Conservation (phyloP, 495 filamentous ascomycete species). For the Neurospora tetrasperma region DNA sequence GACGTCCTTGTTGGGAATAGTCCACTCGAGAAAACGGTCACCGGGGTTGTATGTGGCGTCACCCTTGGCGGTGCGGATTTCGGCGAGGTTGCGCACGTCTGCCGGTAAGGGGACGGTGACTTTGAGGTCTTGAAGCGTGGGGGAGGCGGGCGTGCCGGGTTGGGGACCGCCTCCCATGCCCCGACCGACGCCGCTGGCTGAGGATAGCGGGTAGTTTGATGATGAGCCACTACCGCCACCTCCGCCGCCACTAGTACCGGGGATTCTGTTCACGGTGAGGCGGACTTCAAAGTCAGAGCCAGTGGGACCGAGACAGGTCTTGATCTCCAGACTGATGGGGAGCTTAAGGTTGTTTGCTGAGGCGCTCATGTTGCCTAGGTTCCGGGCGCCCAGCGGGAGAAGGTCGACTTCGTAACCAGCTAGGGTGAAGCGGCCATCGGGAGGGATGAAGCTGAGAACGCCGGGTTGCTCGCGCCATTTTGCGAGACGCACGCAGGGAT, state of each 20-base stretch:
- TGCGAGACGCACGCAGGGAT: constrained; percentile 83
- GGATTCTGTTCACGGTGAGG: constrained; percentile 56
- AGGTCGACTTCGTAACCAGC: constrained; percentile 93
- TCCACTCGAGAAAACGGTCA: constrained; percentile 73
- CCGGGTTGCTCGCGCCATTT: constrained; percentile 81
- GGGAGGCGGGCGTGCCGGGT: constrained; percentile 40
- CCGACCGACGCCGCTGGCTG: constrained; percentile 1
- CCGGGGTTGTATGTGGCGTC: constrained; percentile 70
- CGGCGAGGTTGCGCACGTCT: constrained; percentile 74
- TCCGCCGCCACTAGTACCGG: constrained; percentile 35
- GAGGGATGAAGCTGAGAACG: constrained; percentile 87
- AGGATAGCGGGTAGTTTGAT: neutral
- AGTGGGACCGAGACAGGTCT: constrained; percentile 59
- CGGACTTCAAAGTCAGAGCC: constrained; percentile 86
- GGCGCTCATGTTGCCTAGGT: constrained; percentile 28
- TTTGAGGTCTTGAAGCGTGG: constrained; percentile 66
- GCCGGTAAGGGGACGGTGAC: constrained; percentile 75
- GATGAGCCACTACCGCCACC: constrained; percentile 21
- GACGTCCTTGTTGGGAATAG: constrained; percentile 57
- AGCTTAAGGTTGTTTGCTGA: constrained; percentile 54
- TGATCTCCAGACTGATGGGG: constrained; percentile 72
- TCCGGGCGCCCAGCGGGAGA: constrained; percentile 47
- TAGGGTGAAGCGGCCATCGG: constrained; percentile 89
- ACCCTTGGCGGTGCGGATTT: constrained; percentile 72
- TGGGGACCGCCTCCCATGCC: constrained; percentile 26